These are phyloP conservation scores for Pseudomicrostroma phylloplanum DNA, from an alignment of 1,284 basidiomycete species.

Conservation along the genomic window DNA sequence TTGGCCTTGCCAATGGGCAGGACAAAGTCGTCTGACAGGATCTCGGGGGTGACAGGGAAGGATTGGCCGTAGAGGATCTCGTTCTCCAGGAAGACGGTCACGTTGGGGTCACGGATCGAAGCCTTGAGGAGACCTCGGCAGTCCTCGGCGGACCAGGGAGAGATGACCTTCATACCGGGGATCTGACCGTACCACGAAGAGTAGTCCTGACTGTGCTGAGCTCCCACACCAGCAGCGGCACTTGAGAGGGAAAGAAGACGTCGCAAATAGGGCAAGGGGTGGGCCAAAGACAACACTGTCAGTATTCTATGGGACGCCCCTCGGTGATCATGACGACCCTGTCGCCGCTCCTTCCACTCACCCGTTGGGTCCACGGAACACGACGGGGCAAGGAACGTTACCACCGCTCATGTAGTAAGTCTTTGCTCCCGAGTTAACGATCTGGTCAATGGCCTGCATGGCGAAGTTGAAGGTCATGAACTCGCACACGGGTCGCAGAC, in stretches of 20 bases:
- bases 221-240: constrained; percentile 91
- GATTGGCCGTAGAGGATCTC: constrained; percentile 96
- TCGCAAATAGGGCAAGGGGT: too few relatives aligned
- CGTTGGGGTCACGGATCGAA: constrained; percentile 96
- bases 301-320: too few relatives aligned
- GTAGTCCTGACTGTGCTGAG: constrained; percentile 59
- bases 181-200: constrained; percentile 81
- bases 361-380: constrained; percentile 99
- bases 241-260: too few relatives aligned
- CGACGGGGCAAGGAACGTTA: constrained; percentile 92
- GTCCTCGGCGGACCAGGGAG: constrained; percentile 94
- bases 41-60: constrained; percentile 91
- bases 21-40: constrained; percentile 83
- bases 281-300: too few relatives aligned
- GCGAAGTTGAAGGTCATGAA: constrained; percentile 80
- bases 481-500: constrained; percentile 94
- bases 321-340: too few relatives aligned
- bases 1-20: constrained; percentile 97
- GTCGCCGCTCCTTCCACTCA: too few relatives aligned
- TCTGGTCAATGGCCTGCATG: constrained; percentile 88
- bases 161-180: constrained; percentile 94
- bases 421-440: constrained; percentile 99
- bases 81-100: constrained; percentile 97
- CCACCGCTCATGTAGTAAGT: constrained; percentile 99
- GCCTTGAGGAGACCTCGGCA: constrained; percentile 91